Conservation (phyloP, 805 yeast species). For the Starmerella potacharoeniae region DNA sequence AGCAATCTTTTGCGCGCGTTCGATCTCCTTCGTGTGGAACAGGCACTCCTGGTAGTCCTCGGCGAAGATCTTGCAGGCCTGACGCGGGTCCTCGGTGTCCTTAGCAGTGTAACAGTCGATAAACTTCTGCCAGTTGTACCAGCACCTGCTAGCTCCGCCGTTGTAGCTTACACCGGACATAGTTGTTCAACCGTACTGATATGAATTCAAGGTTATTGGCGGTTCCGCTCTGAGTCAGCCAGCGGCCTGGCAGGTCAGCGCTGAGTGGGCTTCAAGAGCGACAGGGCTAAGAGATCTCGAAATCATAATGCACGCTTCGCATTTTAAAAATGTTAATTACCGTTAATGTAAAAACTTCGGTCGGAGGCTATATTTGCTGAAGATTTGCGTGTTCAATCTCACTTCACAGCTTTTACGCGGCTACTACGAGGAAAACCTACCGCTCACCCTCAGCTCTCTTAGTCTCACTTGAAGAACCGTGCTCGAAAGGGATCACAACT, state of each 20-base stretch:
- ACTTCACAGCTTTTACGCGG: too few relatives aligned
- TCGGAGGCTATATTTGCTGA: too few relatives aligned
- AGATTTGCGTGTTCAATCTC: too few relatives aligned
- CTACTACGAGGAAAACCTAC: too few relatives aligned
- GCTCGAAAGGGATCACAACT: too few relatives aligned
- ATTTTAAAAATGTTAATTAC: too few relatives aligned
- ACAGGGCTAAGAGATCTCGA: too few relatives aligned
- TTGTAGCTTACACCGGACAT: slow-evolving; percentile 23
- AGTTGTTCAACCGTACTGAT: background rate
- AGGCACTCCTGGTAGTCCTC: slow-evolving; percentile 43
- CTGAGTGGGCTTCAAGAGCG: too few relatives aligned
- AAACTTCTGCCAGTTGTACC: slow-evolving; percentile 37
- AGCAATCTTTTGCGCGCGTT: slow-evolving; percentile 25
- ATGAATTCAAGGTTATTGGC: background rate
- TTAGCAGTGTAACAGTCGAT: slow-evolving; percentile 38
- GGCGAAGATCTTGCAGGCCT: slow-evolving; percentile 33
- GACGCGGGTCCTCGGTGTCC: slow-evolving; percentile 27
- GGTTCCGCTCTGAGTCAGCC: background rate
- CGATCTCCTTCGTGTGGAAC: slow-evolving; percentile 36
- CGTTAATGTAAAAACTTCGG: too few relatives aligned
- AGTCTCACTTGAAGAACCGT: background rate
- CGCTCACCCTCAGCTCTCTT: background rate
- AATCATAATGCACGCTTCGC: too few relatives aligned
- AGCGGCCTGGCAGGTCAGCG: background rate
- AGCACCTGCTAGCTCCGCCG: slow-evolving; percentile 40